phyloP scores from a whole-genome alignment of 140 eudicot species.

The Artemisia princeps region DNA sequence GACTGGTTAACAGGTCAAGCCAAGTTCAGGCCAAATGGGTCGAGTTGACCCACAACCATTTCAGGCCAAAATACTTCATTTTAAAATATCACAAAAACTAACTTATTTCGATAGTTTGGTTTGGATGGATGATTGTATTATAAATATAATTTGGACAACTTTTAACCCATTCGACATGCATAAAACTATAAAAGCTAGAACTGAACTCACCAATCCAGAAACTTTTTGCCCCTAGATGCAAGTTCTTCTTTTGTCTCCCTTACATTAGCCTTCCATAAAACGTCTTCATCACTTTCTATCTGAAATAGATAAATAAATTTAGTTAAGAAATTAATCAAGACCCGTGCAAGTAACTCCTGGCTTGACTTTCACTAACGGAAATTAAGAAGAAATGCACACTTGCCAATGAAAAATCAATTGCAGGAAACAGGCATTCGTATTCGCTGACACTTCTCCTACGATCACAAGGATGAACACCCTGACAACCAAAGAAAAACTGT shows the following conservation, averaged over 20 bases:
- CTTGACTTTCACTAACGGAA: conserved; percentile 7
- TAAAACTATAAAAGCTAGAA: conserved; percentile 1
- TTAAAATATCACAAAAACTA: no score
- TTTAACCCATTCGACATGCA: no score
- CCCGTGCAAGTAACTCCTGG: not conserved
- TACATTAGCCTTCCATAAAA: conserved; percentile 65
- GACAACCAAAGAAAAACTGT: conserved; percentile 26
- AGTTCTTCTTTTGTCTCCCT: conserved; percentile 88
- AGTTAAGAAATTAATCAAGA: not conserved
- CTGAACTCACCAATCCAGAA: conserved; percentile 52
- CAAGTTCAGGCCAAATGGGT: no score
- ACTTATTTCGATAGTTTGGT: no score
- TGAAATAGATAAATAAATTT: conserved; percentile 21
- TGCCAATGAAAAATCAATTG: conserved; percentile 80
- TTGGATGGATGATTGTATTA: no score
- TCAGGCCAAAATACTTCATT: no score
- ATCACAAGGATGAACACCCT: conserved; percentile 99
- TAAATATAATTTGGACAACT: no score
- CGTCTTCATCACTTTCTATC: conserved; percentile 87
- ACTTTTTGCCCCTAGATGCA: conserved; percentile 70
- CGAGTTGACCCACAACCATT: no score
- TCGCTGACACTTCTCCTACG: conserved; percentile 74
- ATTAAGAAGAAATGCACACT: conserved; percentile 11
- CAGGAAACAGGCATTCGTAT: conserved; percentile 77
- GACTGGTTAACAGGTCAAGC: not conserved